Evolutionary conservation across 108 stramenopile genomes (phyloP), one percentile per base, ranked within the genome.

Genomic region (Nitzschia palea): DNA sequence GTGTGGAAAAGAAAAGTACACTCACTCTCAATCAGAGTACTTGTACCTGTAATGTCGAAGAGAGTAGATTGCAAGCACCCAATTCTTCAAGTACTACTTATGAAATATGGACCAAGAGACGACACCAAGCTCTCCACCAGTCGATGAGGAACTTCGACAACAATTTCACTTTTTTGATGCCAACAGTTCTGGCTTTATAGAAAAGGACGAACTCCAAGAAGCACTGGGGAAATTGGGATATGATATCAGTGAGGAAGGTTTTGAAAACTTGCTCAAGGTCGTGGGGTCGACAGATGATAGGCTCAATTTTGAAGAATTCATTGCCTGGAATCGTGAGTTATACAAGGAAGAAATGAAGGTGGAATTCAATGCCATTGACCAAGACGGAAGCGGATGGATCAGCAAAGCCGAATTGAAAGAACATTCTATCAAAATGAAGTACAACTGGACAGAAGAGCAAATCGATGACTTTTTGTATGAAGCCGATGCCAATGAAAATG

Each of bases 221-320:
- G 60, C 32, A 2, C 40, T 61, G 42, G 43, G 43, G 17, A 42
- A n/a, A 1, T 26, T 61, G 10, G 60, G 60, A n/a, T 61, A 61
- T 23, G 25, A 61, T 8, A 42, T 43, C 26, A 61, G 40, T 23
- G 60, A 61, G 2, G 20, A 61, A 43, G 60, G 40, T 10, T 35
- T 61, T 35, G 36, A 22, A 18, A n/a, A 61, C 26, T 25, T 61
- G 6, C n/a, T 61, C 18, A 35, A 2, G 25, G 14, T 42, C 15
- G 60, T 61, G 6, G 36, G 34, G 34, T 61, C 60, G 20, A 43
- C 2, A 1, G 60, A 61, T 26, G 42, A 61, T 43, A n/a, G 34
- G 1, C n/a, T 61, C 40, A 23, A 43, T 26, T 57, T 61, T 43
- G 60, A 61, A 42, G 60, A 61, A 27, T 61, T 61, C 60, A 61